Evolutionary conservation across 306 rosid species (phyloP), one percentile per base, ranked within the genome.

Genomic region (Cicer judaicum): DNA sequence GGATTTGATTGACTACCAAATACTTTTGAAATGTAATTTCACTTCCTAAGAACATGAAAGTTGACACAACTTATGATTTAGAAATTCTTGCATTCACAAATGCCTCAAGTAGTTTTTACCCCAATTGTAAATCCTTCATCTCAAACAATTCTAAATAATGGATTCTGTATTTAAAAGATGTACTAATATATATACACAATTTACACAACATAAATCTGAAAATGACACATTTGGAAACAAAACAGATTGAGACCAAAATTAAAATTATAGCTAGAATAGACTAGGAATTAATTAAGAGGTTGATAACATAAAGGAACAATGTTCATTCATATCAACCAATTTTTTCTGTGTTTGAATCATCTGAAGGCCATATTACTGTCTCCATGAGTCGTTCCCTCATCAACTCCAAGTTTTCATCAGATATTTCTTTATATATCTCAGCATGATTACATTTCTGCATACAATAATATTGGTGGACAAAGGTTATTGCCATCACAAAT

Each of bases 311-410:
- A 82, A 60, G 48, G 49, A 64, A 70, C 71, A 84, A 60, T 0
- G 13, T 24, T 21, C 7, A 44, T 60, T 34, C 43, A 34, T 36
- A 16, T 87, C 74, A 94, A 54, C 97, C 97, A 38, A 92, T 86
- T 82, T 81, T 91, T 84, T 91, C 96, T 16, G 93, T 85, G 89
- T 90, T 89, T n/a, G 93, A 54, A 87, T 94, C 99, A 79, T 94
- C 99, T 2, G 97, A 90, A 4, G 99, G 99, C 99, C 99, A 94
- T 86, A 90, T 92, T 63, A 94, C 97, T 16, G 99, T 94, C 81
- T 94, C 92, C 44, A 85, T 84, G 44, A 94, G 95, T 75, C 97
- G 78, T 78, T 94, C 99, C 70, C 97, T 93, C 97, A 94, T 92
- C 83, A 94, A 75, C 72, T 87, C 96, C 88, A 94, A 78, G 82